These are phyloP conservation scores for Wickerhamomyces sp. DNA, from an alignment of 1,139 yeast species.

Conservation along the genomic window DNA sequence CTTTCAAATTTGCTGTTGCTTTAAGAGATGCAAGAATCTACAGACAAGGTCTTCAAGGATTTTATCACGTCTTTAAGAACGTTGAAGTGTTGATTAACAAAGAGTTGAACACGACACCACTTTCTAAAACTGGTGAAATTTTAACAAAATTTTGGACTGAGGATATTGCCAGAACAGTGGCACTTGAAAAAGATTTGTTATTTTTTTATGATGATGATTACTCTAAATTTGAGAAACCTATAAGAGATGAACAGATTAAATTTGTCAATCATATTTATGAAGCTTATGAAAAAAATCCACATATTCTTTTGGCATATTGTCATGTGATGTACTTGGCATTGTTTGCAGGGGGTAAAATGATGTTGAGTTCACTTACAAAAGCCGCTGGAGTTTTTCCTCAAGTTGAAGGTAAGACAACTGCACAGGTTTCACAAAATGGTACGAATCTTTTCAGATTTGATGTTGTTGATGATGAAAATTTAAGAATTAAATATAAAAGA, in stretches of 20 bases:
- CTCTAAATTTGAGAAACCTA: constrained; percentile 51
- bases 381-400: constrained; percentile 75
- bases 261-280: constrained; percentile 56
- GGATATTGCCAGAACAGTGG: constrained; percentile 57
- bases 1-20: constrained; percentile 69
- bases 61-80: constrained; percentile 68
- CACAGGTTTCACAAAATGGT: constrained; percentile 55
- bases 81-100: constrained; percentile 53
- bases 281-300: constrained; percentile 57
- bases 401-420: constrained; percentile 56
- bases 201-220: constrained; percentile 57
- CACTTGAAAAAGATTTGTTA: constrained; percentile 56
- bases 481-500: constrained; percentile 64
- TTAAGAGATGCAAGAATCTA: constrained; percentile 69
- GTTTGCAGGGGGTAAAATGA: constrained; percentile 80
- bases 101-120: constrained; percentile 38
- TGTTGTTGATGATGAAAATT: constrained; percentile 60
- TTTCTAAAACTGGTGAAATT: constrained; percentile 33
- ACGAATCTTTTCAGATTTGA: constrained; percentile 71
- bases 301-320: constrained; percentile 72
- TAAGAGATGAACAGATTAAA: constrained; percentile 55
- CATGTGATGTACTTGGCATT: constrained; percentile 83
- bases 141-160: constrained; percentile 63
- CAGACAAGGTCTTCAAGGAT: constrained; percentile 76
- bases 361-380: constrained; percentile 61